phyloP scores from a whole-genome alignment of 176 grass and related monocot species.

The Panicum miliaceum region DNA sequence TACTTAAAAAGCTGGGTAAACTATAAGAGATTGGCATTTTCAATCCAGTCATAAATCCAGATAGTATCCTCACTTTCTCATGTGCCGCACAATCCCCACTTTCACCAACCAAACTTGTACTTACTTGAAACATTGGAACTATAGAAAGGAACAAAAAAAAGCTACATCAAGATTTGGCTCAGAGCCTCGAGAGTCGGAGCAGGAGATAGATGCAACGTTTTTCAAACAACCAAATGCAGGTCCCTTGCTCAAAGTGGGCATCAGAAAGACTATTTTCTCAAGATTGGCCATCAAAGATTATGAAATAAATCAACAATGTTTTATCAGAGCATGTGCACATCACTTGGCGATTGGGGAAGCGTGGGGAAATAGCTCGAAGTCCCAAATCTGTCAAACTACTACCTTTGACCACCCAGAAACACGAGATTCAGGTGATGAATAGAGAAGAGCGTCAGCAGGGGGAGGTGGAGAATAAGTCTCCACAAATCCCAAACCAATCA shows the following conservation, averaged over 20 bases:
- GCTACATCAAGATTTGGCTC: constrained; percentile 2
- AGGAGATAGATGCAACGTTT: neutral
- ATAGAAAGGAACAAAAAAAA: neutral
- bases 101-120: neutral
- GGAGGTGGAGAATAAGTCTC: neutral
- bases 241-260: constrained; percentile 13
- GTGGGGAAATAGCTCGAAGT: neutral
- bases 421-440: constrained; percentile 38
- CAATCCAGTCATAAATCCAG: neutral
- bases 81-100: neutral
- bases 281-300: neutral
- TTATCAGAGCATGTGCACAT: neutral
- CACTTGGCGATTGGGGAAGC: neutral
- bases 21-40: neutral
- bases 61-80: neutral
- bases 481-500: constrained; percentile 11
- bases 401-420: neutral
- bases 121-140: neutral
- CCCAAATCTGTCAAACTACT: constrained; percentile 37
- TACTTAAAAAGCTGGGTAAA: neutral
- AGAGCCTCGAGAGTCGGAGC: neutral
- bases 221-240: neutral
- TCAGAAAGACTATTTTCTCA: neutral
- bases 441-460: neutral
- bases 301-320: neutral